Conservation (phyloP, 805 yeast genomes). For the Vanderwaltozyma tropicalis region DNA sequence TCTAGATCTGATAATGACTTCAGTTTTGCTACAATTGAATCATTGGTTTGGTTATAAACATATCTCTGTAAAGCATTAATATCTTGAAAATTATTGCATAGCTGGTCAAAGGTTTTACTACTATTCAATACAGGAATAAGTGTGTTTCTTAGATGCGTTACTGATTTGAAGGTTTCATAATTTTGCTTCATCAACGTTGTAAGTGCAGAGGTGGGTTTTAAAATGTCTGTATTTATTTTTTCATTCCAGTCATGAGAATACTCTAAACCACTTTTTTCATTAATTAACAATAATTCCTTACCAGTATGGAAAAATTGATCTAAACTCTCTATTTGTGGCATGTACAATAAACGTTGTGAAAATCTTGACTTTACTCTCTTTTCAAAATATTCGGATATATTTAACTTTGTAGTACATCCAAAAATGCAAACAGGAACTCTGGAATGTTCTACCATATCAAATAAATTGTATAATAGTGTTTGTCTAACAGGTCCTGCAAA, state of each 20-base stretch:
- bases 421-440: slow-evolving; percentile 68
- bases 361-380: slow-evolving; percentile 87
- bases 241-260: slow-evolving; percentile 34
- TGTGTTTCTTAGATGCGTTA: slow-evolving; percentile 39
- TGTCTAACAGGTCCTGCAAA: slow-evolving; percentile 69
- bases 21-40: slow-evolving; percentile 17
- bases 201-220: slow-evolving; percentile 25
- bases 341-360: slow-evolving; percentile 61
- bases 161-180: slow-evolving; percentile 50
- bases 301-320: slow-evolving; percentile 44
- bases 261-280: slow-evolving; percentile 15
- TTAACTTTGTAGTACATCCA: slow-evolving; percentile 68
- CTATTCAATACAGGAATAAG: slow-evolving; percentile 34
- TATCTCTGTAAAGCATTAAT: slow-evolving; percentile 15
- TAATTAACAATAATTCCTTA: slow-evolving; percentile 28
- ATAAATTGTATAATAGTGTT: slow-evolving; percentile 74
- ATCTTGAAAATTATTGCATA: slow-evolving; percentile 13
- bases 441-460: slow-evolving; percentile 70
- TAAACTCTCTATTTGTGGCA: slow-evolving; percentile 40
- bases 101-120: slow-evolving; percentile 22
- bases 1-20: slow-evolving; percentile 59
- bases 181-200: slow-evolving; percentile 33
- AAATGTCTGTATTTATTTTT: slow-evolving; percentile 24
- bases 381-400: slow-evolving; percentile 72
- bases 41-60: slow-evolving; percentile 22